These are phyloP conservation scores for Hortiboletus flavorubellus DNA, from an alignment of 768 basidiomycete species.

Conservation along the genomic window DNA sequence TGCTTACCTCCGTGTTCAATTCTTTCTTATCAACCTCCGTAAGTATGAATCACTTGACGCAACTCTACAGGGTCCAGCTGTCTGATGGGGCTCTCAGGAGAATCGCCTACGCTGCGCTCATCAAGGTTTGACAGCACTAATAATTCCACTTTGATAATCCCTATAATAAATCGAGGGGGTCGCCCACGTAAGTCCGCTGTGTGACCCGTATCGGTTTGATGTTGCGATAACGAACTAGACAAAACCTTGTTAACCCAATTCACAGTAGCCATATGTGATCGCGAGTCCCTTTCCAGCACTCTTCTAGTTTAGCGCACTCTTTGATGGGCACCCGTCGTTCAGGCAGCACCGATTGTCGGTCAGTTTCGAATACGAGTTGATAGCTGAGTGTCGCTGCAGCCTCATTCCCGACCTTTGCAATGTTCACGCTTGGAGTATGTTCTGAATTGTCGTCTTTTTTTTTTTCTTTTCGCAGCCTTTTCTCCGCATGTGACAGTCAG, in stretches of 20 bases:
- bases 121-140: constrained; percentile 29
- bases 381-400: neutral
- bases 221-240: constrained; percentile 12
- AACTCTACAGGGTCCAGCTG: constrained; percentile 24
- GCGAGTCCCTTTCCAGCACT: neutral
- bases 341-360: neutral
- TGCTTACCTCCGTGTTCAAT: constrained; percentile 15
- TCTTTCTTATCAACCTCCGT: constrained; percentile 24
- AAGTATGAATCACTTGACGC: constrained; percentile 21
- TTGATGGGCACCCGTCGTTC: neutral
- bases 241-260: neutral
- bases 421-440: neutral
- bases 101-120: constrained; percentile 8
- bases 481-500: constrained; percentile 16
- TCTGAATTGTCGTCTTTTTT: neutral
- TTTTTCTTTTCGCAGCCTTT: constrained; percentile 11
- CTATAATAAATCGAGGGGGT: constrained; percentile 11
- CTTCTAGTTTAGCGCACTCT: neutral
- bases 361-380: neutral
- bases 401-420: neutral
- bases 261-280: constrained; percentile 12
- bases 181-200: constrained; percentile 22
- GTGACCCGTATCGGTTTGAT: constrained; percentile 6
- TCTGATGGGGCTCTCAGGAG: constrained; percentile 15
- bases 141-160: constrained; percentile 16